Evolutionary conservation across 352 stramenopile species (phyloP).

Genomic region (Thraustotheca clavata): DNA sequence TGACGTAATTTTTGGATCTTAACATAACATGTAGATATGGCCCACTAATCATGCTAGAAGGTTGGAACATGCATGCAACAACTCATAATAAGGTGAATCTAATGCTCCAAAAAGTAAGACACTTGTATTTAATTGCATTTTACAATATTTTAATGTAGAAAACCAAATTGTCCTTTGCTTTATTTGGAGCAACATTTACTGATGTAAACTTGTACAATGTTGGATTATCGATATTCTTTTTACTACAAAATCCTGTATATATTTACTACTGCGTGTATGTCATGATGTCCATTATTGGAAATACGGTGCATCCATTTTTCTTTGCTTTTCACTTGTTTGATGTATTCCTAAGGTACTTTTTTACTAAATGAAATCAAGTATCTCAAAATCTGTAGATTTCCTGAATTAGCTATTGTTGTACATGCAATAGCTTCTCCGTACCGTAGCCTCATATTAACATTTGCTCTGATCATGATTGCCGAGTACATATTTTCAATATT

Average conservation of each 20-base stretch:
- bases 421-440: not conserved
- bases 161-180: too few relatives aligned
- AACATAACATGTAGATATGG: slow-evolving; percentile 9
- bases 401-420: slow-evolving; percentile 11
- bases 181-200: not conserved
- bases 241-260: slow-evolving; percentile 1
- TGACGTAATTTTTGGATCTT: not conserved
- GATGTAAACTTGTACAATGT: not conserved
- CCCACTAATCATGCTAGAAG: slow-evolving; percentile 16
- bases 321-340: slow-evolving; percentile 18
- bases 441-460: slow-evolving; percentile 2
- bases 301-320: not conserved
- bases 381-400: too few relatives aligned
- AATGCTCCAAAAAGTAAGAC: too few relatives aligned
- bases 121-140: too few relatives aligned
- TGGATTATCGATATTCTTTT: not conserved
- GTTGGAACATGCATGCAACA: slow-evolving; percentile 4
- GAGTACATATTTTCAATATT: slow-evolving; percentile 14
- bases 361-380: not conserved
- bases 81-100: not conserved
- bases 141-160: too few relatives aligned
- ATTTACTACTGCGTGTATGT: slow-evolving; percentile 13
- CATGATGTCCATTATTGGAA: slow-evolving; percentile 5
- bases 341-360: not conserved
- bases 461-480: slow-evolving; percentile 9